Evolutionary conservation across 2,329 filamentous ascomycete genomes (phyloP).

Genomic region (Penicillium sp.): DNA sequence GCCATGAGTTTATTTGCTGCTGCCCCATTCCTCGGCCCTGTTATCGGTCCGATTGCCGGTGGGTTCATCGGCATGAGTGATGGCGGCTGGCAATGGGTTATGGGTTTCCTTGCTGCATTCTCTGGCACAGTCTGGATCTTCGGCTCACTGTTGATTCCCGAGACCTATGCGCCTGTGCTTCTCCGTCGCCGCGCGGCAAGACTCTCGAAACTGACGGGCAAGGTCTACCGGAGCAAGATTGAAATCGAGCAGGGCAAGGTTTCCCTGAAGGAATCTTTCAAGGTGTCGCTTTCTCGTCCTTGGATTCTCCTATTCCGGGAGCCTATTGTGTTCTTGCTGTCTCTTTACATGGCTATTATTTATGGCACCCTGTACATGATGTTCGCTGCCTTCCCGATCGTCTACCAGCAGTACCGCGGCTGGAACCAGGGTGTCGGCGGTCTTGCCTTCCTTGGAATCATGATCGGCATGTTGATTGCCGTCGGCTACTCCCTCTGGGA

Average conservation of each 20-base stretch:
- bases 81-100: slow-evolving; percentile 31
- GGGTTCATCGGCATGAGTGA: slow-evolving; percentile 31
- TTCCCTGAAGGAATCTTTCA: slow-evolving; percentile 22
- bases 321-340: slow-evolving; percentile 32
- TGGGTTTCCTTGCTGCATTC: slow-evolving; percentile 31
- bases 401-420: slow-evolving; percentile 28
- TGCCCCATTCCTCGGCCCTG: slow-evolving; percentile 57
- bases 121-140: slow-evolving; percentile 30
- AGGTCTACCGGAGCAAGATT: slow-evolving; percentile 25
- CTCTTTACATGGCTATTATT: slow-evolving; percentile 31
- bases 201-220: slow-evolving; percentile 25
- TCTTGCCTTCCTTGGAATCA: slow-evolving; percentile 31
- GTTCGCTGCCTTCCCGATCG: slow-evolving; percentile 32
- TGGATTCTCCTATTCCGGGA: slow-evolving; percentile 33
- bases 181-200: slow-evolving; percentile 28
- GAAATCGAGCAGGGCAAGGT: slow-evolving; percentile 27
- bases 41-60: slow-evolving; percentile 29
- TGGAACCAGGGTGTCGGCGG: slow-evolving; percentile 30
- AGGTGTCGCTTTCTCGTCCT: slow-evolving; percentile 26
- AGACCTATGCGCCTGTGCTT: slow-evolving; percentile 32
- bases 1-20: slow-evolving; percentile 63
- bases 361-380: slow-evolving; percentile 33
- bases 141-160: slow-evolving; percentile 24
- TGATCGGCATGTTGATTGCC: slow-evolving; percentile 30
- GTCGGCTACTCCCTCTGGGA: slow-evolving; percentile 25